Base-by-base conservation (phyloP, 768 basidiomycete species). In the Galerina sulciceps region DNA sequence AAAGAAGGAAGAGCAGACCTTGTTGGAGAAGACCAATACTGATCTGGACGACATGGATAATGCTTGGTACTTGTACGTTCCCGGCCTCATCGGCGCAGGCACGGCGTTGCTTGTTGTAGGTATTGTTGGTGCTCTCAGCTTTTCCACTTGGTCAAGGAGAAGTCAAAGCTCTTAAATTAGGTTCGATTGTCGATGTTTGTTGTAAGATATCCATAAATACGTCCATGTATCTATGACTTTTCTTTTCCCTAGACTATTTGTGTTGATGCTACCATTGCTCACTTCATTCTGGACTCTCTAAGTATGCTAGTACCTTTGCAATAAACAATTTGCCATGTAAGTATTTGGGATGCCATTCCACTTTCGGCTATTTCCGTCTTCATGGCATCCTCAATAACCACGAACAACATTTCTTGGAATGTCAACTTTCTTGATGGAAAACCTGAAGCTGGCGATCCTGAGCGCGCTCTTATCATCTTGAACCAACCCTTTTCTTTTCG, bases 41-140 rank as follows among this genome's bases (percentile, higher is more conserved):
- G 81, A 81, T 57, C 67, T 81, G 49, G 84, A 85, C 18, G 86
- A 87, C 36, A 77, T 88, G 38, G 89, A 91, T 55, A 83, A 78
- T 71, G 81, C 89, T 20, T 93, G 91, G 91, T 93, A 91, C 65
- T 65, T 93, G 48, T 90, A 91, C 59, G 75, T 93, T 40, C 91
- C 91, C 3, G 87, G 89, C 22, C 71, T 93, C 61, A 86, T 93
- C 6, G 91, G 91, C 9, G 91, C 91, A 22, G 91, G 91, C n/a
- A 92, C 91, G 18, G 91, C 91, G 43, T 68, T 93, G 55, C 78
- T 92, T 42, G 88, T 92, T 18, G 87, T 91, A 18, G 89, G 89
- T 0, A 87, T 90, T 36, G 86, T 93, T 18, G 90, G 91, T 2
- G 88, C 88, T 6, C 72, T 93, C 62, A 90, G 90, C 60, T 84